Percentiles rank a stretch among this genome's conserved stretches.
Evolutionary conservation across 495 filamentous ascomycete species (phyloP).

Genomic region (Hypoxylon fuscum): DNA sequence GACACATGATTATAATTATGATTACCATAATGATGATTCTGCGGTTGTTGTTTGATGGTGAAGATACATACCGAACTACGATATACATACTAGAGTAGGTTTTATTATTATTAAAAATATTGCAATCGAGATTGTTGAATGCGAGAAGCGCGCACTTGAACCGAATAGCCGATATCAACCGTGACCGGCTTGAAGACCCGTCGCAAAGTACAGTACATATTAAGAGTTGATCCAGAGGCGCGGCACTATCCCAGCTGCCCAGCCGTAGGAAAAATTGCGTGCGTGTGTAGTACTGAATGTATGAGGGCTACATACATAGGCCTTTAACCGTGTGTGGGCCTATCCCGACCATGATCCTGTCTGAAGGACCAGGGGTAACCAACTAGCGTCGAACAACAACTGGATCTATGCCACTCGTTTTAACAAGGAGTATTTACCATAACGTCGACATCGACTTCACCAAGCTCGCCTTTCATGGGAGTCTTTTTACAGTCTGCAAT

Average conservation of each 20-base stretch:
- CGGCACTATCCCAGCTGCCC: conserved; percentile 37
- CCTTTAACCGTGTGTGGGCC: conserved; percentile 41
- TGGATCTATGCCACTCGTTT: conserved; percentile 32
- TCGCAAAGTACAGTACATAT: conserved; percentile 12
- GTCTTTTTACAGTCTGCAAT: conserved; percentile 14
- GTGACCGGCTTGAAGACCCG: conserved; percentile 29
- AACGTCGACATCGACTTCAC: conserved; percentile 29
- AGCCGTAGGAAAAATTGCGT: conserved; percentile 48
- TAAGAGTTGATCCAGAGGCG: conserved; percentile 38
- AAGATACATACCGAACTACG: conserved; percentile 15
- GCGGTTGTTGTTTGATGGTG: conserved; percentile 22
- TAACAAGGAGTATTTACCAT: conserved; percentile 32
- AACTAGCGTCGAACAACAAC: conserved; percentile 40
- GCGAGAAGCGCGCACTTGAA: conserved; percentile 17
- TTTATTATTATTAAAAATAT: neutral
- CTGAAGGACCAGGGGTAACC: conserved; percentile 36
- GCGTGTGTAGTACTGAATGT: conserved; percentile 37
- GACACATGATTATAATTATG: conserved; percentile 36
- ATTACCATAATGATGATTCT: too few relatives aligned
- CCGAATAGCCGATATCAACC: conserved; percentile 36
- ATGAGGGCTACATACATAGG: conserved; percentile 26
- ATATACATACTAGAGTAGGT: conserved; percentile 42
- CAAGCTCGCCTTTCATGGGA: neutral
- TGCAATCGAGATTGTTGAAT: conserved; percentile 27
- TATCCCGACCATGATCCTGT: conserved; percentile 37